Evolutionary conservation across 306 rosid genomes (phyloP).

Genomic region (Malus asiatica): DNA sequence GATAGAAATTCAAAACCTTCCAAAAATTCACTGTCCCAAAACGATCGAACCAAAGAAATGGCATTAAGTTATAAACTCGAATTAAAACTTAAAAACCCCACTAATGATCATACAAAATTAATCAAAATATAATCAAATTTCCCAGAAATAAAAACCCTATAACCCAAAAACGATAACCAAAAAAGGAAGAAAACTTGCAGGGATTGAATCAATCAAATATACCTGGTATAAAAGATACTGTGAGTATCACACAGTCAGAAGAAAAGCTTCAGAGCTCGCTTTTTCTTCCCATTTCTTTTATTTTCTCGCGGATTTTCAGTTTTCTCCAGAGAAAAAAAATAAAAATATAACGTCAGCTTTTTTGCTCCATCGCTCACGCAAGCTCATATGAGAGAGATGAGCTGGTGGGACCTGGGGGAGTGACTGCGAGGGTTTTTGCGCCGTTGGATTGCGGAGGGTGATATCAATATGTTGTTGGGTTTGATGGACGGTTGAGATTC

Average conservation of each 20-base stretch:
- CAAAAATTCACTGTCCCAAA: slow-evolving; percentile 4
- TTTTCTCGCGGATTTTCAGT: slow-evolving; percentile 17
- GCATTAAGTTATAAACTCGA: neutral
- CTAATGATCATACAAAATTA: neutral
- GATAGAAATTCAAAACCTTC: neutral
- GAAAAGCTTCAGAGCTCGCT: slow-evolving; percentile 19
- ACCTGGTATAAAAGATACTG: neutral
- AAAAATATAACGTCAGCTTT: slow-evolving; percentile 12
- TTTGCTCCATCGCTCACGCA: slow-evolving; percentile 25
- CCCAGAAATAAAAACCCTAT: slow-evolving; percentile 9
- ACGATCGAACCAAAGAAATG: slow-evolving; percentile 18
- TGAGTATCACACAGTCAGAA: neutral
- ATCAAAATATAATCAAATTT: neutral
- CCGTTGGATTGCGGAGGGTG: slow-evolving; percentile 12
- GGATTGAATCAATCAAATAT: slow-evolving; percentile 24
- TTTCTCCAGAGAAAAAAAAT: slow-evolving; percentile 10
- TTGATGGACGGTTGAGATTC: neutral
- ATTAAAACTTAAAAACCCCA: slow-evolving; percentile 9
- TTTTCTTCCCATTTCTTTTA: slow-evolving; percentile 2
- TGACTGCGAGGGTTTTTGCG: neutral
- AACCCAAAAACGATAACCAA: slow-evolving; percentile 3
- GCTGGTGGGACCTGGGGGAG: slow-evolving; percentile 12
- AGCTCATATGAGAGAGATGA: slow-evolving; percentile 17
- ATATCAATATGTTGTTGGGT: neutral
- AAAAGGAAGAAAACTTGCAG: slow-evolving; percentile 18